A percentile compares a stretch with the other conserved stretches of the same genome.
phyloP scores from a whole-genome alignment of 495 filamentous ascomycete species.

The Podospora pseudocomata region DNA sequence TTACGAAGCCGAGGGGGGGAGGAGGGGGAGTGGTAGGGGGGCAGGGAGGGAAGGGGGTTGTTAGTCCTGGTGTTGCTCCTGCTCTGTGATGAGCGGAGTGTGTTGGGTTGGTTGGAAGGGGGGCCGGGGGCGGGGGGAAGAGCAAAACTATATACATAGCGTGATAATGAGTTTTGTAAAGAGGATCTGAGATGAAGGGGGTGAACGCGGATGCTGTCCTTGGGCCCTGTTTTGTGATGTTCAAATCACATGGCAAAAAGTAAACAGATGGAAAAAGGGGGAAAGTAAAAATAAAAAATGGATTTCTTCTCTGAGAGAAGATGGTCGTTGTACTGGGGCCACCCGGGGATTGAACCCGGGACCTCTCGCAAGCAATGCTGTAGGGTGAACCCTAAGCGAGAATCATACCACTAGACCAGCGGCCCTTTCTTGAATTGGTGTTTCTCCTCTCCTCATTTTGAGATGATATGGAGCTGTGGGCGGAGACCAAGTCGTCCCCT shows the following conservation, averaged over 20 bases:
- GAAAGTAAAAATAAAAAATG: neutral
- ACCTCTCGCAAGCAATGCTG: neutral
- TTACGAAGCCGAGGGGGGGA: conserved; percentile 47
- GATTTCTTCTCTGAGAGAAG: neutral
- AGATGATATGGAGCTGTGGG: neutral
- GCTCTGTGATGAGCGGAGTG: neutral
- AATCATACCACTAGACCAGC: neutral
- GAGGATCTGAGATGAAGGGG: too few species aligned
- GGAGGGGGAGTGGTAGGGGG: conserved; percentile 2
- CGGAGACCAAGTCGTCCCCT: neutral
- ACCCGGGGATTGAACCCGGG: neutral
- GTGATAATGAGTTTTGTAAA: neutral
- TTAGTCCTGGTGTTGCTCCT: neutral
- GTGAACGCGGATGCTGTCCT: too few species aligned
- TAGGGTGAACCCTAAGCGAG: neutral
- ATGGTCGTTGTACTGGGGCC: neutral
- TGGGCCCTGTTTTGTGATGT: too few species aligned
- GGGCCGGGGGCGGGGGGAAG: neutral
- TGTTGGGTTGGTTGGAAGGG: neutral
- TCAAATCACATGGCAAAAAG: too few species aligned
- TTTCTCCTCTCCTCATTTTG: neutral
- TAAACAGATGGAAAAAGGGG: neutral
- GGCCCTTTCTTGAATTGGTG: neutral
- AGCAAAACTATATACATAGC: neutral
- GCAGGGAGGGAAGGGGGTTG: neutral